Evolutionary conservation across 2,329 filamentous ascomycete species (phyloP).

Genomic region (Didymella pinodella): DNA sequence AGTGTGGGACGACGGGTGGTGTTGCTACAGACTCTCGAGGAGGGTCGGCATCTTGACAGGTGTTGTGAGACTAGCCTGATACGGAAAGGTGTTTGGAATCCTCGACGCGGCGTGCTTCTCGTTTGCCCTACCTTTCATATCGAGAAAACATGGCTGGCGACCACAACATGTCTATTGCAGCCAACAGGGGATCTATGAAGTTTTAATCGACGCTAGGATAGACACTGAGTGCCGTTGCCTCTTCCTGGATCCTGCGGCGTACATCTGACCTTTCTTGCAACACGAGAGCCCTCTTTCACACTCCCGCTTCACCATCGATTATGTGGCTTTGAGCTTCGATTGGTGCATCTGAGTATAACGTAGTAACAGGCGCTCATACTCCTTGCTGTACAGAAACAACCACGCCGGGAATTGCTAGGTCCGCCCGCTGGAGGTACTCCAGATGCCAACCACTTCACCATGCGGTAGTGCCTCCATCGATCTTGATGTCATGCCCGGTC

Average conservation of each 20-base stretch:
- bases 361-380: not conserved
- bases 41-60: slow-evolving; percentile 34
- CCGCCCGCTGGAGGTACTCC: not conserved
- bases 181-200: no score
- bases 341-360: not conserved
- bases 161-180: no score
- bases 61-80: slow-evolving; percentile 39
- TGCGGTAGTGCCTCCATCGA: slow-evolving; percentile 47
- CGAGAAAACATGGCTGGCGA: no score
- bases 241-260: no score
- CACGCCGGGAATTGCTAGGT: not conserved
- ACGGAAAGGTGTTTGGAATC: slow-evolving; percentile 18
- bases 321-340: not conserved
- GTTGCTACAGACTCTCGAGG: slow-evolving; percentile 17
- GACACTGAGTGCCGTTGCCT: no score
- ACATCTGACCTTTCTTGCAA: no score
- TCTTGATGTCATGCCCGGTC: slow-evolving; percentile 46
- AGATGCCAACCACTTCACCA: slow-evolving; percentile 34
- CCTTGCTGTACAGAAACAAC: not conserved
- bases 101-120: slow-evolving; percentile 4
- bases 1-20: slow-evolving; percentile 28
- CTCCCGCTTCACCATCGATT: not conserved
- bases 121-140: not conserved
- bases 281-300: not conserved
- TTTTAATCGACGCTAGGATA: no score